Evolutionary conservation across 306 rosid species (phyloP).

Genomic region (Lathyrus tuberosus): DNA sequence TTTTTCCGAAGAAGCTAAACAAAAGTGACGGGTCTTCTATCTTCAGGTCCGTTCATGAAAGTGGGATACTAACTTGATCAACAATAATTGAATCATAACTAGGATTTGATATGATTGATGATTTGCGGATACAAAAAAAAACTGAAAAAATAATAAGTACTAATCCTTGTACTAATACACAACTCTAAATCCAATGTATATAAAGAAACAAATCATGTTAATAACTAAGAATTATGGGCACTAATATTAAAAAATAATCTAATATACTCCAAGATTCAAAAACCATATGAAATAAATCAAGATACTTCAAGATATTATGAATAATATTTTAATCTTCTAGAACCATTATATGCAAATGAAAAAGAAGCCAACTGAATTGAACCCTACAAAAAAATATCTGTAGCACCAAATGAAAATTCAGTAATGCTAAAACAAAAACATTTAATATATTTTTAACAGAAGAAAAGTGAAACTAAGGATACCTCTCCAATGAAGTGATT

Average conservation of each 20-base stretch:
- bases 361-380: not conserved
- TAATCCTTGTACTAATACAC: not conserved
- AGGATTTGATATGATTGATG: not conserved
- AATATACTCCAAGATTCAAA: not conserved
- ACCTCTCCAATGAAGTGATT: not conserved
- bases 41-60: not conserved
- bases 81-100: not conserved
- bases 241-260: not conserved
- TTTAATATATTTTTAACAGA: not conserved
- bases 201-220: not conserved
- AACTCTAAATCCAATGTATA: not conserved
- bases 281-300: not conserved
- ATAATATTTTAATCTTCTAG: not conserved
- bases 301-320: not conserved
- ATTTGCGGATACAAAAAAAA: not conserved
- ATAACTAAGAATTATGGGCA: too few relatives aligned
- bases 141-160: not conserved
- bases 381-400: not conserved
- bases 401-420: not conserved
- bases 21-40: not conserved
- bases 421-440: not conserved
- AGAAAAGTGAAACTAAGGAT: not conserved
- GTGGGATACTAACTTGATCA: slow-evolving; percentile 23
- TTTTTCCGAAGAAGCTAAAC: too few relatives aligned
- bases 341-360: not conserved